Evolutionary conservation across 2,329 filamentous ascomycete genomes (phyloP), one percentile per base, ranked within the genome.

Genomic region (Xylogone sp.): DNA sequence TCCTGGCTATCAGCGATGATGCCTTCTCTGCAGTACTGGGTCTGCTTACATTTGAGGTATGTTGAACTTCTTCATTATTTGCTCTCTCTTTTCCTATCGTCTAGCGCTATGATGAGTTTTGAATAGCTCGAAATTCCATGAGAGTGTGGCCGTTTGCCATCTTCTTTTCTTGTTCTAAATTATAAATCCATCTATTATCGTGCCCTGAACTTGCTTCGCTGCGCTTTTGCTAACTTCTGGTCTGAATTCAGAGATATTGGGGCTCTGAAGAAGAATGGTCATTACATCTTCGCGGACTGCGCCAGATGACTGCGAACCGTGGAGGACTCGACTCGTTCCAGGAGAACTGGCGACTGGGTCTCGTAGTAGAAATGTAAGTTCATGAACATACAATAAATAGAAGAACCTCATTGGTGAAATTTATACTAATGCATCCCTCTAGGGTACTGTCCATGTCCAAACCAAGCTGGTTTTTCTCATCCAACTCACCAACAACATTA

Each of bases 11-110:
- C 12, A 63, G 66, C 18, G 67, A 71, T 24, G 65, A 71, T 49
- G 54, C 61, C 4, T 68, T 68, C 48, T 60, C 66, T 5, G 66
- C 64, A 20, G 63, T 68, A 47, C 50, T 66, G 39, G 58, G 66
- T 21, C 55, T 69, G 16, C 56, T 68, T 16, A 67, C 65, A 1
- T 69, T 66, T 47, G 66, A 69, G 57, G 65, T 67, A 56, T 21
- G 53, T 50, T n/a, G 19, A 9, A 22, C n/a, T 44, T 8, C 12
- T 21, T 49, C 1, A 24, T 12, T 19, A 12, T 13, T 27, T 27
- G 6, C 24, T 5, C 10, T 27, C 10, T 27, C 24, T 10, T 6
- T 27, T 27, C 10, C 10, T 10, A 27, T 27, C 24, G 5, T 27
- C 10, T 27, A 10, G 24, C 5, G 24, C 24, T 27, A 10, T 27